Evolutionary conservation across 495 filamentous ascomycete genomes (phyloP), one percentile per base, ranked within the genome.

Genomic region (Neurospora sp.): DNA sequence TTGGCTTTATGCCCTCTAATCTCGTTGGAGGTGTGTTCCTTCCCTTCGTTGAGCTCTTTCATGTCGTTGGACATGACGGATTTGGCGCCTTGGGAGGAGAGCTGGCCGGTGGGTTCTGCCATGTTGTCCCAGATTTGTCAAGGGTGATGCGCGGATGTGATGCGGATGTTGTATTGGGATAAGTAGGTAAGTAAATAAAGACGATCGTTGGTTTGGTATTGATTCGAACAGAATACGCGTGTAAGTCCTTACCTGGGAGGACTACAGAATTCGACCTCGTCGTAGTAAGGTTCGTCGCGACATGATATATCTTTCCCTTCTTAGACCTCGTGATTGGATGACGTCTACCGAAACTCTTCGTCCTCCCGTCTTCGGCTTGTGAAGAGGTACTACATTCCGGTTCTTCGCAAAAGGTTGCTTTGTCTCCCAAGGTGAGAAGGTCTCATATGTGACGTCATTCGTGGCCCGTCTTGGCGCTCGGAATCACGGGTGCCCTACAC

Each of bases 51-150:
- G 41, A 83, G 73, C 76, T 83, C 82, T 75, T 82, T 71, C 82
- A 83, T 82, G 80, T 83, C 81, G 69, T 79, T 77, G 46, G 81
- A 82, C 72, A 83, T 74, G 72, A 75, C 76, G 5, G 82, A 83
- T 39, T 79, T 82, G n/a, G 78, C 75, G 71, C 81, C 80, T 27
- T 79, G 75, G 8, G 81, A 83, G n/a, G 77, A 70, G 76, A 81
- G 80, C 5, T 11, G 72, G 39, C n/a, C 39, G 16, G 12, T n/a
- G 54, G 42, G 3, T 39, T 31, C 66, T 16, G 27, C 16, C 11
- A 71, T 35, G 31, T 73, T 37, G 35, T 37, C 3, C 31, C 31
- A 35, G 31, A 2, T 35, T 35, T 35, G 31, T 35, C 40, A 42
- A 42, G 40, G n/a, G 12, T n/a, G 7, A 3, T 10, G 42, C 1